Base-by-base conservation (phyloP, 2,329 filamentous ascomycete species). In the Ceratocystis albifundus region DNA sequence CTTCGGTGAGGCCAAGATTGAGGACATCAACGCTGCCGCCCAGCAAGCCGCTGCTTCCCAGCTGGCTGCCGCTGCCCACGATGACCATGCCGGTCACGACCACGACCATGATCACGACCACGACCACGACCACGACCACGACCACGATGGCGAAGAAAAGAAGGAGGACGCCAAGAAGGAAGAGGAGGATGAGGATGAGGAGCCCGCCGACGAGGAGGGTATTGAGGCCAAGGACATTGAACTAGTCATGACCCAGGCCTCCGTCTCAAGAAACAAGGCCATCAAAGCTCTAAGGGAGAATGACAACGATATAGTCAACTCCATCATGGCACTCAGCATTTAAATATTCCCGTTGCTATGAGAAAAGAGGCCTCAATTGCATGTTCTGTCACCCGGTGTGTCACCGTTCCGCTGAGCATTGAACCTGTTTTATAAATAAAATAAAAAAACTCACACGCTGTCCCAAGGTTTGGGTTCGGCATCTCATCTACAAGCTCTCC, bases 221-320 rank as follows among this genome's bases (percentile, higher is more conserved):
- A 86, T 99, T 66, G 94, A 99, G 83, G 88, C 93, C 76, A 99
- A 99, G 87, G 95, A 99, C 77, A 99, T 99, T 75, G 94, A 99
- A 80, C 85, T 99, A 68, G 94, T 99, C 78, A 96, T 97, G 90
- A 90, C 89, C 73, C 93, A 99, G 80, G 94, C 94, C 73, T 94
- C 83, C 74, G 95, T 99, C 74, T 96, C 90, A 73, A 86, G 94
- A 78, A 96, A 96, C 82, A 97, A 97, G 86, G 94, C 94, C 69
- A 86, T 99, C 82, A 99, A 97, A 82, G 94, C 95, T 67, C 84
- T 99, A 76, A 92, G 91, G 83, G 94, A 97, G 83, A 99, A 99
- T 77, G 93, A 97, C 81, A 96, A 97, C 75, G 94, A 99, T 77
- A 99, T 99, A 81, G 94, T 99, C 83, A 99, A 99, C 84, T 96